Evolutionary conservation across 2,329 filamentous ascomycete species (phyloP).

Genomic region (Calonectria fujianensis): DNA sequence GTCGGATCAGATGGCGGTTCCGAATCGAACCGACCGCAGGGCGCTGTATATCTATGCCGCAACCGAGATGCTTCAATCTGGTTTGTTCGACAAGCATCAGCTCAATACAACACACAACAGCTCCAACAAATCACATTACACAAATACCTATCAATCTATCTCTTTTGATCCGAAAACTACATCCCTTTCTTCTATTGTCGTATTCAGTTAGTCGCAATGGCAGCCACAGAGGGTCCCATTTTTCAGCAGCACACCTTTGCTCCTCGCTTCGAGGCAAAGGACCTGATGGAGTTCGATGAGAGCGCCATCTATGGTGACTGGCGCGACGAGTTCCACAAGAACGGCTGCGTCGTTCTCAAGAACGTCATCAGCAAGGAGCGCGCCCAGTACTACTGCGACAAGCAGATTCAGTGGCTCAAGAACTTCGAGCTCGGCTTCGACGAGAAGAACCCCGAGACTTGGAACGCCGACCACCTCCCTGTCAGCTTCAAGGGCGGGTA

Average conservation of each 20-base stretch:
- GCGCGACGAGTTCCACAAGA: constrained; percentile 51
- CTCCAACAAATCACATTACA: neutral
- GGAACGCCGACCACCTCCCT: constrained; percentile 49
- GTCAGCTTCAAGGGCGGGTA: constrained; percentile 62
- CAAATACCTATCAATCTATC: neutral
- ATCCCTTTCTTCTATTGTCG: neutral
- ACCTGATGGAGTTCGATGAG: constrained; percentile 49
- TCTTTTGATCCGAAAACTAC: neutral
- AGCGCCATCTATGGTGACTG: constrained; percentile 48
- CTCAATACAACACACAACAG: constrained; percentile 16
- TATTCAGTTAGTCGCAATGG: constrained; percentile 15
- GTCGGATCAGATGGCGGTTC: constrained; percentile 23
- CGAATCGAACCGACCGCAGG: constrained; percentile 32
- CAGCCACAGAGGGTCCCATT: constrained; percentile 38
- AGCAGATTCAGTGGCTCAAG: constrained; percentile 52
- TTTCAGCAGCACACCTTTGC: constrained; percentile 46
- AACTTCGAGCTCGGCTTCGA: constrained; percentile 51
- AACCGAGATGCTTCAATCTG: constrained; percentile 28
- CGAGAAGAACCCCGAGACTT: constrained; percentile 48
- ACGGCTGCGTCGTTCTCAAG: constrained; percentile 51
- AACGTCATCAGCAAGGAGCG: constrained; percentile 50
- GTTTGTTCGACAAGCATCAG: constrained; percentile 26
- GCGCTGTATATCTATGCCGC: constrained; percentile 31
- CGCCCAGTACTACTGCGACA: constrained; percentile 51
- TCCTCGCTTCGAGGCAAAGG: constrained; percentile 50